Evolutionary conservation across 2,329 filamentous ascomycete species (phyloP).

Genomic region (Botrytis medusae): DNA sequence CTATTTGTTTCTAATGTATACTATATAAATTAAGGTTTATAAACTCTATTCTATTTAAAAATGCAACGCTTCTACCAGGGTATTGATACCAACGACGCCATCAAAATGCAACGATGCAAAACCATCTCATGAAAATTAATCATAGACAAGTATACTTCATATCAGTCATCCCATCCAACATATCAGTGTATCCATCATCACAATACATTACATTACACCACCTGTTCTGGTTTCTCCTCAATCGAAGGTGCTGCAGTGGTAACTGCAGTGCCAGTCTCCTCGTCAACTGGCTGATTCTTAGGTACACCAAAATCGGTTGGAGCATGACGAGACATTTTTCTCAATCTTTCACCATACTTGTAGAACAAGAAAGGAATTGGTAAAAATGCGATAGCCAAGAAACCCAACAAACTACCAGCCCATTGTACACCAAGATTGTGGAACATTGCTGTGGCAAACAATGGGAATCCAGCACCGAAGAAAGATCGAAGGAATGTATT

Average conservation of each 20-base stretch:
- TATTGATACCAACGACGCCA: slow-evolving; percentile 16
- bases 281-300: slow-evolving; percentile 4
- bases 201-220: slow-evolving; percentile 8
- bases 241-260: slow-evolving; percentile 9
- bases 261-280: slow-evolving; percentile 7
- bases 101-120: slow-evolving; percentile 4
- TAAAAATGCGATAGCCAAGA: slow-evolving; percentile 44
- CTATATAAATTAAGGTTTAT: slow-evolving; percentile 10
- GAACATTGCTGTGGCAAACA: slow-evolving; percentile 44
- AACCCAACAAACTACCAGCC: slow-evolving; percentile 44
- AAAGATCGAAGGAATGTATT: slow-evolving; percentile 30
- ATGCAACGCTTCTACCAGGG: slow-evolving; percentile 9
- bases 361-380: slow-evolving; percentile 47
- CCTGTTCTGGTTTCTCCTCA: background rate
- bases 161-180: slow-evolving; percentile 3
- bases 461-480: slow-evolving; percentile 29
- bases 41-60: slow-evolving; percentile 8
- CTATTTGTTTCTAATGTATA: background rate
- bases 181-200: background rate
- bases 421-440: slow-evolving; percentile 42
- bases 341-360: slow-evolving; percentile 58
- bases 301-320: slow-evolving; percentile 20
- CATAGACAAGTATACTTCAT: slow-evolving; percentile 8
- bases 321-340: slow-evolving; percentile 37
- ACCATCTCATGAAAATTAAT: background rate